A percentile compares a stretch with the other conserved stretches of the same genome.
These are phyloP conservation scores for Rhododendron griersonianum DNA, from an alignment of 148 eudicot genomes.

Conservation along the genomic window DNA sequence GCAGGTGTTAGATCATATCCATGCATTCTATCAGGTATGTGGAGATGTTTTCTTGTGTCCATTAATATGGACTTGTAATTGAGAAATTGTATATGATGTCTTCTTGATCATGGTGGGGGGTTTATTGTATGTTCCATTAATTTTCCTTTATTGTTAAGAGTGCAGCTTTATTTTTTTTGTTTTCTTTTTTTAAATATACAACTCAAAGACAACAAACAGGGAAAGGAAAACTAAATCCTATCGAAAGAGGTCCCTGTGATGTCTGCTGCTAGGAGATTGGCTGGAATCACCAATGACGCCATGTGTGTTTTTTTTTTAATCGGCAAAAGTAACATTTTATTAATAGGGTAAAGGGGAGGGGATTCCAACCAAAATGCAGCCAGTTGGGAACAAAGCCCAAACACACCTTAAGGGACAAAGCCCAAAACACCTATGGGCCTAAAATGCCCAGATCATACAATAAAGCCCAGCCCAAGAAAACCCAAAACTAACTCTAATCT, in stretches of 20 bases:
- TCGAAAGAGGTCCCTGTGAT: not conserved
- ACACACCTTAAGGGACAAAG: too few relatives aligned
- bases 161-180: not conserved
- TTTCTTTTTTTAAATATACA: not conserved
- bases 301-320: too few relatives aligned
- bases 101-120: not conserved
- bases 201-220: not conserved
- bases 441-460: too few relatives aligned
- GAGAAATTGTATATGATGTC: not conserved
- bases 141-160: not conserved
- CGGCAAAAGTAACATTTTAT: too few relatives aligned
- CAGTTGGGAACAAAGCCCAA: too few relatives aligned
- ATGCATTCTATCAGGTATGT: conserved; percentile 80
- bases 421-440: too few relatives aligned
- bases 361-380: too few relatives aligned
- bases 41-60: not conserved
- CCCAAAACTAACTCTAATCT: too few relatives aligned
- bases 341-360: too few relatives aligned
- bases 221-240: not conserved
- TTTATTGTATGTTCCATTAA: not conserved
- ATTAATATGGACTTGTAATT: conserved; percentile 4
- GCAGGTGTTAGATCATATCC: conserved; percentile 67
- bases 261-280: not conserved
- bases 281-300: not conserved
- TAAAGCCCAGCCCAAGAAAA: too few relatives aligned